These are phyloP conservation scores for Alternaria gansuensis DNA, from an alignment of 2,329 filamentous ascomycete genomes.

Conservation along the genomic window DNA sequence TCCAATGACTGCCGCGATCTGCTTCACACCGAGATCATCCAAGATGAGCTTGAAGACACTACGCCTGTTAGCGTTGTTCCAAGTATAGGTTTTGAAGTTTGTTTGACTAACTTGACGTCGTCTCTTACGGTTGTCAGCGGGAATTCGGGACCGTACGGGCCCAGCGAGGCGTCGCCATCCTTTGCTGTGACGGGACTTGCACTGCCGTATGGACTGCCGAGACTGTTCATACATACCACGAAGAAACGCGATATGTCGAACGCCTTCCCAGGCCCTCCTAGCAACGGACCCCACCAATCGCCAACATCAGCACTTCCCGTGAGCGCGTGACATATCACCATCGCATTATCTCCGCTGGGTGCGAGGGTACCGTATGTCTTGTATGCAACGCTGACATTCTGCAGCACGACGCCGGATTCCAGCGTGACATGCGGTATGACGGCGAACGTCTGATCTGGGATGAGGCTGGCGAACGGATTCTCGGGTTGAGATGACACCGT, in stretches of 20 bases:
- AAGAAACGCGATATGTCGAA: constrained; percentile 88
- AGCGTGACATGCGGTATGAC: constrained; percentile 89
- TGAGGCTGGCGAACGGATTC: constrained; percentile 87
- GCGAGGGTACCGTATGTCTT: constrained; percentile 69
- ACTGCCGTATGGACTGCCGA: constrained; percentile 85
- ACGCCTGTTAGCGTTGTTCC: constrained; percentile 23
- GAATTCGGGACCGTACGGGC: constrained; percentile 92
- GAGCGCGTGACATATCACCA: constrained; percentile 81
- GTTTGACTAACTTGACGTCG: constrained; percentile 79
- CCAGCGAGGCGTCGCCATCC: constrained; percentile 77
- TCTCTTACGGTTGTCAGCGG: constrained; percentile 94
- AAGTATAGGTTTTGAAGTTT: not conserved
- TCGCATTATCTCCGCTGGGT: constrained; percentile 66
- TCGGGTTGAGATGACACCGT: constrained; percentile 73
- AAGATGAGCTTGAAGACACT: constrained; percentile 82
- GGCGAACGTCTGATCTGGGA: constrained; percentile 86
- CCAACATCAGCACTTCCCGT: constrained; percentile 85
- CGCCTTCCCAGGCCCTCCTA: constrained; percentile 78
- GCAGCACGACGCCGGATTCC: constrained; percentile 85
- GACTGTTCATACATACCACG: constrained; percentile 83
- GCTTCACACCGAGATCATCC: constrained; percentile 80
- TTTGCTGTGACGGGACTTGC: constrained; percentile 90
- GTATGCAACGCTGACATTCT: constrained; percentile 75
- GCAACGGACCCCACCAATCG: constrained; percentile 88
- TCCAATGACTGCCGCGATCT: constrained; percentile 80